Conservation (phyloP, 2,329 filamentous ascomycete genomes). For the Fusarium solani-melongenae region DNA sequence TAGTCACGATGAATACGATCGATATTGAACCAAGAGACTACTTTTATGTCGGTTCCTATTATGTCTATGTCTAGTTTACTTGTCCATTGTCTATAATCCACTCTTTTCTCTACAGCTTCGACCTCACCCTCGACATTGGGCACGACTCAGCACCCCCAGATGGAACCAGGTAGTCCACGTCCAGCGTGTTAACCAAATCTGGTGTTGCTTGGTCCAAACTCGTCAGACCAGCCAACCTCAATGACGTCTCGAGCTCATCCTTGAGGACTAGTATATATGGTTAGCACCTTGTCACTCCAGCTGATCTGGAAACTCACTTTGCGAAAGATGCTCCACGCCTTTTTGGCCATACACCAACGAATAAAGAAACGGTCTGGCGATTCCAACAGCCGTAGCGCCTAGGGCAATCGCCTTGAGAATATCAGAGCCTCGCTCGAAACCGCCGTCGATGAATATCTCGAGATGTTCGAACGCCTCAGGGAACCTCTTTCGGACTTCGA, state of each 20-base stretch:
- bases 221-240: slow-evolving; percentile 46
- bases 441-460: slow-evolving; percentile 65
- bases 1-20: neutral
- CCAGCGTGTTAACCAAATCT: slow-evolving; percentile 46
- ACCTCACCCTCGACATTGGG: neutral
- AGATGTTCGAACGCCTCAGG: slow-evolving; percentile 61
- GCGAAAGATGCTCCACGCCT: slow-evolving; percentile 64
- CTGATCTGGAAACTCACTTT: slow-evolving; percentile 56
- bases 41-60: neutral
- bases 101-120: slow-evolving; percentile 23
- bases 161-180: slow-evolving; percentile 45
- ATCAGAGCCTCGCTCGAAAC: slow-evolving; percentile 64
- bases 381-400: slow-evolving; percentile 64
- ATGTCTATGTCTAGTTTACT: neutral
- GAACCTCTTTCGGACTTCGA: slow-evolving; percentile 62
- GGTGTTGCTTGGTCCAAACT: slow-evolving; percentile 43
- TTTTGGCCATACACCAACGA: slow-evolving; percentile 65
- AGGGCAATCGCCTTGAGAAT: slow-evolving; percentile 65
- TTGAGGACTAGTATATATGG: slow-evolving; percentile 38
- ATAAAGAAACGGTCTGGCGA: slow-evolving; percentile 64
- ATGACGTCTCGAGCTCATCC: slow-evolving; percentile 46
- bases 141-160: slow-evolving; percentile 25
- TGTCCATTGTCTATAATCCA: neutral
- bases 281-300: neutral
- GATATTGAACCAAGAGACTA: neutral